Evolutionary conservation across 441 rosid genomes (phyloP), one percentile per base, ranked within the genome.

Genomic region (Erodium texanum): DNA sequence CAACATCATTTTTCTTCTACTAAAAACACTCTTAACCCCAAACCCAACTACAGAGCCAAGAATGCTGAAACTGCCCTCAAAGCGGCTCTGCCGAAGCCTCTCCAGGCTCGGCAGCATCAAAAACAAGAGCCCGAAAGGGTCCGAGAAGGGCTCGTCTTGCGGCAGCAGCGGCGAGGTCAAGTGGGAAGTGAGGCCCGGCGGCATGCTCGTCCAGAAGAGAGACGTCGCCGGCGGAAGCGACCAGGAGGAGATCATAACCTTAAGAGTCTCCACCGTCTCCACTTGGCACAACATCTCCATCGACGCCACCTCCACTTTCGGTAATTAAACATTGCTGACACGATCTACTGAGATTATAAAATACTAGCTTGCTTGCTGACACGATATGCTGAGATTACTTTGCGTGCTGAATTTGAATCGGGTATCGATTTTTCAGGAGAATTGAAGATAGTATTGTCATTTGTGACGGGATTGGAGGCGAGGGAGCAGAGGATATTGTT

Each of bases 131-230:
- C 20, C 58, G 0, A 50, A 50, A 50, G 58, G 58, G 8, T 50
- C 58, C 20, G 58, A 50, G 1, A 50, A 50, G 58, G 58, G 20
- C 58, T 50, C 58, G 19, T 50, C 58, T 20, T 50, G 20, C 20
- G 58, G 66, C 68, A 75, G 20, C 20, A 20, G 66, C 68, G 77
- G 68, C 58, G 70, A 90, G 61, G 86, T 89, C 73, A 88, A 88
- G 78, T 93, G 97, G 97, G 96, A 93, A 67, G 82, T 88, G 52
- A 79, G 96, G 73, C 97, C 97, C 36, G 97, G 97, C 24, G 98
- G 97, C 6, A 86, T 93, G 98, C 92, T 93, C 34, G 98, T 93
- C 72, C 98, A 93, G 38, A 89, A 85, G 82, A 84, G 96, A 77
- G 92, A 87, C 20, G 58, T 50, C 24, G 67, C 73, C 70, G 81